phyloP scores from a whole-genome alignment of 208 protist genomes.

The Naegleria gruberi region DNA sequence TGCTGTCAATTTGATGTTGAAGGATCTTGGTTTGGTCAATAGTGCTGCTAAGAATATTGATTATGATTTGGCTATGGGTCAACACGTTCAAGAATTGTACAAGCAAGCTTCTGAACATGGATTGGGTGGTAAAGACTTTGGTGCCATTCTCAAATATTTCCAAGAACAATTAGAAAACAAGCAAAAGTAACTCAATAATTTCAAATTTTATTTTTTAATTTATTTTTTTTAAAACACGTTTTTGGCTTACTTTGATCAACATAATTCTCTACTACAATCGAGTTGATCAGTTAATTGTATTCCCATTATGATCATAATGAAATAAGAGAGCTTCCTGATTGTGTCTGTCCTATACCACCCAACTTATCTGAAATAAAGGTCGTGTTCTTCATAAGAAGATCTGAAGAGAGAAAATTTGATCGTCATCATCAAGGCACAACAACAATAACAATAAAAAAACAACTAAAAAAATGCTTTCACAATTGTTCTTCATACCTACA shows the following conservation, averaged over 20 bases:
- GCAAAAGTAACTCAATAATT: neutral
- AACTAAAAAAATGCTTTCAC: neutral
- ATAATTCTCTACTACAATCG: too few species aligned
- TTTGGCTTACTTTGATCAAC: too few species aligned
- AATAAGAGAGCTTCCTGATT: too few species aligned
- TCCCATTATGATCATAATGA: too few species aligned
- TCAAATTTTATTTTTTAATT: too few species aligned
- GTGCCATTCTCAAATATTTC: conserved; percentile 43
- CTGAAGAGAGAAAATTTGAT: too few species aligned
- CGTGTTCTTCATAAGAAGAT: too few species aligned
- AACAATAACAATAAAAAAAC: neutral
- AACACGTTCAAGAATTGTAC: conserved; percentile 44
- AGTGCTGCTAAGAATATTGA: conserved; percentile 43
- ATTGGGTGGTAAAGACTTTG: conserved; percentile 50
- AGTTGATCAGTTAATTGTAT: too few species aligned
- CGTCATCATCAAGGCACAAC: neutral
- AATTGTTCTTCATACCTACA: neutral
- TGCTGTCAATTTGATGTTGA: conserved; percentile 54
- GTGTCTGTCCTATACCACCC: too few species aligned
- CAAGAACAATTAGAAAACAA: neutral
- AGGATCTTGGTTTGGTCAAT: conserved; percentile 63
- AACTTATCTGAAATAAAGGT: too few species aligned
- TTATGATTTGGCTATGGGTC: conserved; percentile 41
- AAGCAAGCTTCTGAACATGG: conserved; percentile 34
- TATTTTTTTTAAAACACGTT: too few species aligned